These are phyloP conservation scores for Colletotrichum tropicale DNA, from an alignment of 2,329 filamentous ascomycete genomes.

Conservation along the genomic window DNA sequence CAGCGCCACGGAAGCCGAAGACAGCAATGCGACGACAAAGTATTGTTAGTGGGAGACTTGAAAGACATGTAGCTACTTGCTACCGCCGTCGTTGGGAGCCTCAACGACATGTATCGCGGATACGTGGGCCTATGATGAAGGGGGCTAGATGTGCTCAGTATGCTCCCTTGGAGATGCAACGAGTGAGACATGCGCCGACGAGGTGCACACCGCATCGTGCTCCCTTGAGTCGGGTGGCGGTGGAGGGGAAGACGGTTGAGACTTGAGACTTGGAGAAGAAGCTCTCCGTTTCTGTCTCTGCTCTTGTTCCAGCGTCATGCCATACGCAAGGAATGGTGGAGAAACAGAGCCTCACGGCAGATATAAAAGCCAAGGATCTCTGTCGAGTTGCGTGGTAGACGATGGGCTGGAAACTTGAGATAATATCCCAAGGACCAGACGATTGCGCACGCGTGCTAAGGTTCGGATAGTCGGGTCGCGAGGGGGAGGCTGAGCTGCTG, in stretches of 20 bases:
- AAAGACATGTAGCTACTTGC: conserved; percentile 9
- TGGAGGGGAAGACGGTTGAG: not conserved
- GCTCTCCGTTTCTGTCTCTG: not conserved
- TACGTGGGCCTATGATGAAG: not conserved
- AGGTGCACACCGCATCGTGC: conserved; percentile 11
- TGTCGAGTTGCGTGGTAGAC: not conserved
- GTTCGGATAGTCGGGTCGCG: not conserved
- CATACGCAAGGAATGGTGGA: not conserved
- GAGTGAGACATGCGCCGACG: conserved; percentile 8
- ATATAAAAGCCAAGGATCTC: not conserved
- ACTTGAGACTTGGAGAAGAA: not conserved
- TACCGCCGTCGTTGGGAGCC: not conserved
- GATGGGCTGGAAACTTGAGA: not conserved
- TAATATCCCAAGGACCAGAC: not conserved
- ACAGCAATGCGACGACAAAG: not conserved
- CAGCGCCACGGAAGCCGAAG: not conserved
- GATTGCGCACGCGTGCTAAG: not conserved
- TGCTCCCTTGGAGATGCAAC: not conserved
- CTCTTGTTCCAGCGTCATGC: not conserved
- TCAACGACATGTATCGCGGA: not conserved
- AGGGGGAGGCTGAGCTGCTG: not conserved
- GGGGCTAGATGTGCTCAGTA: not conserved
- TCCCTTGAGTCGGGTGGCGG: not conserved
- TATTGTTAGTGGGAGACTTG: not conserved
- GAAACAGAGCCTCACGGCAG: not conserved